Evolutionary conservation across 2,329 filamentous ascomycete species (phyloP), one percentile per base, ranked within the genome.

Genomic region (Cytospora schulzeri): DNA sequence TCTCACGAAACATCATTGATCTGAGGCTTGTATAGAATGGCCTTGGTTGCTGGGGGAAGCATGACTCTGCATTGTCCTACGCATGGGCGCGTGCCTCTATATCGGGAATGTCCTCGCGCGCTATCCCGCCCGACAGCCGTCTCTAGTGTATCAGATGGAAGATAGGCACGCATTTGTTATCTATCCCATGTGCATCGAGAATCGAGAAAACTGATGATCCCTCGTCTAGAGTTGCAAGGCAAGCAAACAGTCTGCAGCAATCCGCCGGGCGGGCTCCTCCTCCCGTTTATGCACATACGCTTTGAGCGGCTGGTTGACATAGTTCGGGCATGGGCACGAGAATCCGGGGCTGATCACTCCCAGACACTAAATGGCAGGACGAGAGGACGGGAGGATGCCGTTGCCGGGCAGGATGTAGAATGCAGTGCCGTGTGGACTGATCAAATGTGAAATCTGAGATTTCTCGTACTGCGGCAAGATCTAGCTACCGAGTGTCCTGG

Each of bases 121-220:
- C 57, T 60, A 64, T 64, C 61, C 64, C 64, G 64, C 64, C 60
- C 64, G 64, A 66, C 31, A 66, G 61, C 64, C 64, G 64, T 31
- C 35, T 62, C 31, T 41, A 53, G 57, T 41, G 28, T 24, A 56
- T 41, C 60, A 62, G 60, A 41, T 38, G 60, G 51, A 24, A 41
- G 60, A 56, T 38, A 62, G 35, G 52, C 35, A 14, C 29, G 29
- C 60, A 62, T 28, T 29, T 60, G 62, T 60, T 56, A 60, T 60
- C 57, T 48, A 57, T 52, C 57, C 53, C 57, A 57, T n/a, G 56
- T 51, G 50, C 60, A 64, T 64, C 62, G 62, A 64, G 33, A 12
- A 33, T 33, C 31, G 31, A 33, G 31, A 33, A 6, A 24, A 60
- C n/a, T 24, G 45, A 35, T 9, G 45, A 7, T 29, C 28, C 11